Conservation (phyloP, 1,284 basidiomycete species). For the Prillingera fragicola region DNA sequence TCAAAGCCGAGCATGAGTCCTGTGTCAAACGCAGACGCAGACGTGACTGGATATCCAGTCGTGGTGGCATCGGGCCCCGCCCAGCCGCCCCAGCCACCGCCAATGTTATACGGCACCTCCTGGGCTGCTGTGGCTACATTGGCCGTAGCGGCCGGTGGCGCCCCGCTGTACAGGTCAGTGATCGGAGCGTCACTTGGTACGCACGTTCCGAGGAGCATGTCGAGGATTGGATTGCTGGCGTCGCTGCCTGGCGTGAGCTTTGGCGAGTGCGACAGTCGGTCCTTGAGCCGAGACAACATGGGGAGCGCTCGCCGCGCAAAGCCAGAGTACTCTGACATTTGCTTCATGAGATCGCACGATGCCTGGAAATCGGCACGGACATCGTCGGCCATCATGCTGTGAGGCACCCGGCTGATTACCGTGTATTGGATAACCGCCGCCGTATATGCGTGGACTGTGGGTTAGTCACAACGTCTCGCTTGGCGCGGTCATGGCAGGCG, state of each 20-base stretch:
- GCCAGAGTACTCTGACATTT: conserved; percentile 18
- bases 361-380: conserved; percentile 19
- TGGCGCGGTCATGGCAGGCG: background rate
- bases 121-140: no score
- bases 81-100: no score
- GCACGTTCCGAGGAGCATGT: conserved; percentile 6
- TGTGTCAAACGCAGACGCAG: conserved; percentile 7
- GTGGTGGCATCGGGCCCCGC: no score
- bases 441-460: conserved; percentile 24
- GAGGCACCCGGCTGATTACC: conserved; percentile 19
- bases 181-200: background rate
- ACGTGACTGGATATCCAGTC: background rate
- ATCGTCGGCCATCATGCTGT: conserved; percentile 24
- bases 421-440: conserved; percentile 23
- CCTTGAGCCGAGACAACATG: conserved; percentile 11
- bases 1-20: conserved; percentile 14
- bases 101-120: no score
- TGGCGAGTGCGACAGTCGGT: conserved; percentile 10
- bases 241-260: no score
- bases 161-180: background rate
- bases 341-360: conserved; percentile 15
- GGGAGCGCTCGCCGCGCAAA: conserved; percentile 14
- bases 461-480: background rate
- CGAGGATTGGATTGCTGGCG: background rate
- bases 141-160: no score